Evolutionary conservation across 1,284 basidiomycete genomes (phyloP).

Genomic region (Fomitiporia mediterranea): DNA sequence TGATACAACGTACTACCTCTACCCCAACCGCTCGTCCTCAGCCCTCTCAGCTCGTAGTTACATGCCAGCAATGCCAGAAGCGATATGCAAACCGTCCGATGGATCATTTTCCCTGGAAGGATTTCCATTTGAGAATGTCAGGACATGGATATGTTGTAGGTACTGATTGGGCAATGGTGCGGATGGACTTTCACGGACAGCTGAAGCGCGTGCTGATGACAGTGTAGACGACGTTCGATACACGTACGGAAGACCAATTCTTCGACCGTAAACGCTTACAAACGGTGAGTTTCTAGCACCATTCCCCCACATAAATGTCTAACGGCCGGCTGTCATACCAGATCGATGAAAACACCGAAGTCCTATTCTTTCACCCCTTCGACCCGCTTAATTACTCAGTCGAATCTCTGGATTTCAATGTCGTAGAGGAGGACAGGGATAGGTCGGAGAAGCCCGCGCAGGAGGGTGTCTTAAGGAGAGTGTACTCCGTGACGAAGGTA

Average conservation of each 20-base stretch:
- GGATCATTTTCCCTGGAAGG: not conserved
- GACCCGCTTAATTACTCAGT: not conserved
- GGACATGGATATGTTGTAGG: not conserved
- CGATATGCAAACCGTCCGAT: not conserved
- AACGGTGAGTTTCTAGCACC: not conserved
- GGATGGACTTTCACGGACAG: not conserved
- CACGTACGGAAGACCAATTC: constrained; percentile 2
- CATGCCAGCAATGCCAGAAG: not conserved
- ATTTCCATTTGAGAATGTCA: not conserved
- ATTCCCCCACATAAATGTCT: not conserved
- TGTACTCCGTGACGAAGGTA: not conserved
- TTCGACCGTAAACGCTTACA: constrained; percentile 7
- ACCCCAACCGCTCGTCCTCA: not conserved
- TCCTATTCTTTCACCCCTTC: constrained; percentile 1
- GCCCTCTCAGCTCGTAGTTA: not conserved
- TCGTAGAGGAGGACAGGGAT: not conserved
- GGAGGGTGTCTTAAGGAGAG: not conserved
- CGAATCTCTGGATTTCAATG: not conserved
- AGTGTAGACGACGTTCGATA: constrained; percentile 6
- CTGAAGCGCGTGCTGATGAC: not conserved
- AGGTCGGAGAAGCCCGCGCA: not conserved
- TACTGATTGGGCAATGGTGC: constrained; percentile 3
- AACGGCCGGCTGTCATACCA: not conserved
- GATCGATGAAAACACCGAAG: constrained; percentile 7
- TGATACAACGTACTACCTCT: not conserved